Evolutionary conservation across 2,329 filamentous ascomycete genomes (phyloP), one percentile per base, ranked within the genome.

Genomic region (Trichophyton benhamiae): DNA sequence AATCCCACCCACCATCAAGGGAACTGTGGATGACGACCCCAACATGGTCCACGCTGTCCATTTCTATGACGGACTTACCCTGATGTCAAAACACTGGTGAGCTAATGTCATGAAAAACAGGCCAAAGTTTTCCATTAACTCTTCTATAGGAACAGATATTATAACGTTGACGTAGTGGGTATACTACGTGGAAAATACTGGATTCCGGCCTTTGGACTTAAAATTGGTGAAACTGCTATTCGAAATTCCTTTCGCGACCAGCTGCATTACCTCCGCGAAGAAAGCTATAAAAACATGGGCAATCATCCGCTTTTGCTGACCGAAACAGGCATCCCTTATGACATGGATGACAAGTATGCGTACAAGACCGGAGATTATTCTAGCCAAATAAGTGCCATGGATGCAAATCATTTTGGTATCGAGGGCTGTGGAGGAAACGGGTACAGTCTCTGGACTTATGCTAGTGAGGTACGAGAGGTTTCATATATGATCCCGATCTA

Each of bases 291-390:
- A 61, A 85, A 90, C 63, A 89, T 91, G 79, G 94, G 94, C 20
- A 84, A 88, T 22, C 91, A 95, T 67, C 94, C 94, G 0, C 90
- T 91, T 67, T 76, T 99, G 3, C 84, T 96, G 72, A 95, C 90
- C 0, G 94, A 99, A 71, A 97, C 97, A 69, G 94, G 94, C 6
- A 96, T 99, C 62, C 94, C 94, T 0, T 99, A 96, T 71, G 94
- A 99, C 71, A 97, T 99, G 95, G 92, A 99, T 70, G 86, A 96
- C 66, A 91, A 96, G 74, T 81, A 94, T 69, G 94, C 94, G 0
- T 99, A 99, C 76, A 89, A 90, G 75, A 96, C 90, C 4, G 94
- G 95, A 6, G 89, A 99, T 73, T 99, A 96, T 74, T 87, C 88
- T 52, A 96, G 89, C 68, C 94, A 99, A 72, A 88, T 87, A 38